phyloP scores from a whole-genome alignment of 495 filamentous ascomycete species.

The Copromyces sp. region DNA sequence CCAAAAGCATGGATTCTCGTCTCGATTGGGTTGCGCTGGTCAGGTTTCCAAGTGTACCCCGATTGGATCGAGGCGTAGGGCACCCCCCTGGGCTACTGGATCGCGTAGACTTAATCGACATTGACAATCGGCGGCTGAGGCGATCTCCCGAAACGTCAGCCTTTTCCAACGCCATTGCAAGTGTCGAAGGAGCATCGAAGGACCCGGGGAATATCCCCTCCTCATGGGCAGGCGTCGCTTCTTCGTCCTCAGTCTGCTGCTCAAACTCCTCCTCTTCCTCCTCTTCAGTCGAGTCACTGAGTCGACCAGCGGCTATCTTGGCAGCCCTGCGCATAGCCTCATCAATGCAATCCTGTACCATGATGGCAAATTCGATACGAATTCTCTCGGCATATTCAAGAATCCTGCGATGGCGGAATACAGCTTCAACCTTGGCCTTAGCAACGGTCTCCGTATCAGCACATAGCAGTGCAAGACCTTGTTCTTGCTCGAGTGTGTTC shows the following conservation, averaged over 20 bases:
- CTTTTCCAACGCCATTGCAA: slow-evolving; percentile 47
- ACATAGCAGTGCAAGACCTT: slow-evolving; percentile 77
- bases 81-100: slow-evolving; percentile 89
- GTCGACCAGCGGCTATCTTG: slow-evolving; percentile 69
- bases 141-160: slow-evolving; percentile 30
- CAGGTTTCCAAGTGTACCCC: slow-evolving; percentile 49
- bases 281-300: slow-evolving; percentile 64
- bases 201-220: slow-evolving; percentile 43
- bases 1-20: slow-evolving; percentile 60
- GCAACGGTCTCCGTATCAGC: slow-evolving; percentile 77
- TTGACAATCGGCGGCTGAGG: slow-evolving; percentile 30
- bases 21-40: slow-evolving; percentile 55
- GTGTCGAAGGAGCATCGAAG: slow-evolving; percentile 46
- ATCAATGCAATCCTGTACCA: slow-evolving; percentile 91
- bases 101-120: slow-evolving; percentile 46
- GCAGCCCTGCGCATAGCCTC: slow-evolving; percentile 86
- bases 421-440: slow-evolving; percentile 81
- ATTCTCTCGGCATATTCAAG: slow-evolving; percentile 95
- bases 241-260: slow-evolving; percentile 19
- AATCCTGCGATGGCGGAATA: slow-evolving; percentile 81
- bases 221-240: slow-evolving; percentile 26
- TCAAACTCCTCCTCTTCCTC: slow-evolving; percentile 35
- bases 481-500: slow-evolving; percentile 87
- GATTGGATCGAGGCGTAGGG: slow-evolving; percentile 80
- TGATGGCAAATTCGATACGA: slow-evolving; percentile 77